These are phyloP conservation scores for Hydrangea macrophylla DNA, from an alignment of 148 eudicot species.

Conservation along the genomic window DNA sequence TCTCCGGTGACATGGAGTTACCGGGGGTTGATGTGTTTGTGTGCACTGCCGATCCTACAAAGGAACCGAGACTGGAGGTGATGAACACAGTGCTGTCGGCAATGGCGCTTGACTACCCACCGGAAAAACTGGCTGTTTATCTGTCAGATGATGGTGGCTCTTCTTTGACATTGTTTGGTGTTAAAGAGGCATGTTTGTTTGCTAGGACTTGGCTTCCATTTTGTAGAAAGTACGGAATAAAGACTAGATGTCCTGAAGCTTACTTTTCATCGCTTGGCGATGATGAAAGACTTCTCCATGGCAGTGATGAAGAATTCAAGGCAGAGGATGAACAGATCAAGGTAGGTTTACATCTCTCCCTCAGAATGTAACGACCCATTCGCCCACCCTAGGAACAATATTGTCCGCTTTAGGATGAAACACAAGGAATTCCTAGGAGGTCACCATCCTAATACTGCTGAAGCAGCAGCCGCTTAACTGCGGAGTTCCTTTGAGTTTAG, in stretches of 20 bases:
- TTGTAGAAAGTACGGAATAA: conserved; percentile 24
- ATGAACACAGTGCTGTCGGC: conserved; percentile 45
- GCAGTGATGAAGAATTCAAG: too few species aligned
- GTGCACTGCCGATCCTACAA: conserved; percentile 29
- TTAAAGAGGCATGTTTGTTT: conserved; percentile 23
- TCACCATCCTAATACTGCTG: too few species aligned
- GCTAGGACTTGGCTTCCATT: conserved; percentile 26
- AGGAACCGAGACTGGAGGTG: conserved; percentile 33
- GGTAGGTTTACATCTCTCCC: too few species aligned
- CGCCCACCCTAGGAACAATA: too few species aligned
- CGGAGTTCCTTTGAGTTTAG: too few species aligned
- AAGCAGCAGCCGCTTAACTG: too few species aligned
- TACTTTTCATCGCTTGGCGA: conserved; percentile 32
- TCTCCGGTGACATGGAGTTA: conserved; percentile 18
- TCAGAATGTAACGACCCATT: too few species aligned
- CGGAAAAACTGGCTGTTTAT: conserved; percentile 29
- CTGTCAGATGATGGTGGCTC: conserved; percentile 36
- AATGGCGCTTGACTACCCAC: conserved; percentile 34
- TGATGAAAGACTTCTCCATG: too few species aligned
- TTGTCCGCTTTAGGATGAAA: too few species aligned
- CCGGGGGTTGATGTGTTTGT: conserved; percentile 31
- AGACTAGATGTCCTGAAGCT: conserved; percentile 50
- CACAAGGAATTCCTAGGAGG: too few species aligned
- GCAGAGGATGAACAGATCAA: too few species aligned
- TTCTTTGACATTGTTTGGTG: conserved; percentile 21